Conservation (phyloP, 176 grass and related monocot genomes). For the Aechmea fasciata region DNA sequence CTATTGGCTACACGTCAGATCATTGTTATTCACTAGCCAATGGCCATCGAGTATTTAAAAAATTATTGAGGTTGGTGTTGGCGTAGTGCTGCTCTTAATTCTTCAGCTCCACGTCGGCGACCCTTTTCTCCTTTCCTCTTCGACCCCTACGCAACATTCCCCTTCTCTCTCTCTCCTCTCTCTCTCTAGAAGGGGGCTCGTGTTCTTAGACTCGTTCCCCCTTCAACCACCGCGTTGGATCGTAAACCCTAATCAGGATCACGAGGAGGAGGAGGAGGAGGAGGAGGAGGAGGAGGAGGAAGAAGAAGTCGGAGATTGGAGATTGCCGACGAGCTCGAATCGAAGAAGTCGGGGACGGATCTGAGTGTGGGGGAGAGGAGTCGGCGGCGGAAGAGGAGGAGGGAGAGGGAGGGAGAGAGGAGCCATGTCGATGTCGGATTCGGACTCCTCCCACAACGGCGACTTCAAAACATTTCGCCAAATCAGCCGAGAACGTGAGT, state of each 20-base stretch:
- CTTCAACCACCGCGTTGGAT: neutral
- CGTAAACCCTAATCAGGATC: neutral
- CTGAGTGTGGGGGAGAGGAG: too few relatives aligned
- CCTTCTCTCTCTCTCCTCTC: neutral
- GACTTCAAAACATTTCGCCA: constrained; percentile 63
- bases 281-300: neutral
- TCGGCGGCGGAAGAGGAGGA: neutral
- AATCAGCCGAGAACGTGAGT: constrained; percentile 75
- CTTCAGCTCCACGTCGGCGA: neutral
- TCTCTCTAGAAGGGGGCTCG: neutral
- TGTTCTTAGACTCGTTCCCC: neutral
- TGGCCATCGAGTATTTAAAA: too few relatives aligned
- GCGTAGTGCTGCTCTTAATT: too few relatives aligned
- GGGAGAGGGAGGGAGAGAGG: constrained; percentile 7
- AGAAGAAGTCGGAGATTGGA: neutral
- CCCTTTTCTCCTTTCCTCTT: neutral
- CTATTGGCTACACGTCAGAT: too few relatives aligned
- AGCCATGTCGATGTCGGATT: constrained; percentile 75
- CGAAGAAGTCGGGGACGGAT: too few relatives aligned
- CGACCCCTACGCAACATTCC: neutral
- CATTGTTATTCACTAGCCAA: too few relatives aligned
- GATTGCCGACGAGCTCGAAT: neutral
- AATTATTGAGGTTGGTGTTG: too few relatives aligned
- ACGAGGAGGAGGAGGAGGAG: neutral
- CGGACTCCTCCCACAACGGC: constrained; percentile 55